Percentiles rank a stretch among this genome's conserved stretches.
phyloP scores from a whole-genome alignment of 495 filamentous ascomycete genomes.

The Choiromyces venosus region DNA sequence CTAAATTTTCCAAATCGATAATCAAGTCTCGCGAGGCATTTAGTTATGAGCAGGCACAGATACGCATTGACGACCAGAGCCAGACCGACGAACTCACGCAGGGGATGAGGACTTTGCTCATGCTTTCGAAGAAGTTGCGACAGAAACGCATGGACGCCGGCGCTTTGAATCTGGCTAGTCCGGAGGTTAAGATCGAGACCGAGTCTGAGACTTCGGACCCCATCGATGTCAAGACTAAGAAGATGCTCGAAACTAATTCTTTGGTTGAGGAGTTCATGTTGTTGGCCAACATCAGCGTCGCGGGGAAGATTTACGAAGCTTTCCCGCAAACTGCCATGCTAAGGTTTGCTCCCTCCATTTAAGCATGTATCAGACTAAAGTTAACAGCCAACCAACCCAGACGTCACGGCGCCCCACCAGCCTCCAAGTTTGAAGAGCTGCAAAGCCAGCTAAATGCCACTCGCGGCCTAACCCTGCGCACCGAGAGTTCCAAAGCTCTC shows the following conservation, averaged over 20 bases:
- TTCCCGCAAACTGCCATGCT: slow-evolving; percentile 95
- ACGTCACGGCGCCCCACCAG: slow-evolving; percentile 83
- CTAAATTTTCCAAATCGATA: slow-evolving; percentile 89
- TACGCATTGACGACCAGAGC: slow-evolving; percentile 74
- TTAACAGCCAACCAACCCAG: slow-evolving; percentile 44
- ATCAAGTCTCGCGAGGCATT: slow-evolving; percentile 98
- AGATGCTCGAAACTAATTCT: slow-evolving; percentile 90
- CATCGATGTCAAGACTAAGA: slow-evolving; percentile 90
- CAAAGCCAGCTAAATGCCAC: slow-evolving; percentile 81
- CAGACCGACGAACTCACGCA: slow-evolving; percentile 81
- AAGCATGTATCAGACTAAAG: background rate
- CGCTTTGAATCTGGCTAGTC: slow-evolving; percentile 87
- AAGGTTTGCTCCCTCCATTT: background rate
- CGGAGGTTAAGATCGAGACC: slow-evolving; percentile 87
- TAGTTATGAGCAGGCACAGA: slow-evolving; percentile 91
- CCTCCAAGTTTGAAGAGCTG: slow-evolving; percentile 92
- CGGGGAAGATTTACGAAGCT: slow-evolving; percentile 73
- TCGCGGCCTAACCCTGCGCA: slow-evolving; percentile 67
- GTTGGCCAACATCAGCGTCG: slow-evolving; percentile 92
- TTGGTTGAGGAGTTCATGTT: slow-evolving; percentile 99
- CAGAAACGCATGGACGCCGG: slow-evolving; percentile 95
- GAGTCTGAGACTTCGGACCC: slow-evolving; percentile 95
- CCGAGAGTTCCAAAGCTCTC: slow-evolving; percentile 80
- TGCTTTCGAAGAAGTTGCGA: slow-evolving; percentile 87
- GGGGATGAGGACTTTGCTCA: slow-evolving; percentile 81